These are phyloP conservation scores for Calycina marina DNA, from an alignment of 2,329 filamentous ascomycete species.

Conservation along the genomic window DNA sequence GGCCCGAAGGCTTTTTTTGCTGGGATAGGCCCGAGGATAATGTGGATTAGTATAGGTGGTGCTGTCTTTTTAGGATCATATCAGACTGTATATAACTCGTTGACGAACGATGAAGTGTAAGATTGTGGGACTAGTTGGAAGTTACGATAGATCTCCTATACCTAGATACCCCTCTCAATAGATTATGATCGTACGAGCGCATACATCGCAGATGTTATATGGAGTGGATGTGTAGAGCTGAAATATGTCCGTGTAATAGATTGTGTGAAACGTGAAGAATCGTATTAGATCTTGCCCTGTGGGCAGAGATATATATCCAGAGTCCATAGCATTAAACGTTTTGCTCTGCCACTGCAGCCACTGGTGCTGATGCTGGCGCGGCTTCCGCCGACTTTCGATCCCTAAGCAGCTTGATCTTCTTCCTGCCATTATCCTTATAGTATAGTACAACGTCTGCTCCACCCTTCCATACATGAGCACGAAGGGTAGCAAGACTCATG, in stretches of 20 bases:
- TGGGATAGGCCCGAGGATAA: conserved; percentile 66
- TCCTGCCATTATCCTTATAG: conserved; percentile 80
- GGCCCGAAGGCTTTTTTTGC: conserved; percentile 59
- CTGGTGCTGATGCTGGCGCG: background rate
- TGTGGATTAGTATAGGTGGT: conserved; percentile 91
- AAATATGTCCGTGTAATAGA: too few species aligned
- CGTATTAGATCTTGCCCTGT: too few species aligned
- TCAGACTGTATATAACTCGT: conserved; percentile 69
- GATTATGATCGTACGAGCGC: too few species aligned
- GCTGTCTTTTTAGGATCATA: conserved; percentile 92
- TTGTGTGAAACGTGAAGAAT: too few species aligned
- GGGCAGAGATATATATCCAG: too few species aligned
- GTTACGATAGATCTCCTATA: background rate
- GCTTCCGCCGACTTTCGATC: background rate
- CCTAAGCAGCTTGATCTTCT: conserved; percentile 12
- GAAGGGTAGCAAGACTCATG: conserved; percentile 88
- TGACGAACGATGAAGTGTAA: conserved; percentile 25
- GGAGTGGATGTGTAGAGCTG: too few species aligned
- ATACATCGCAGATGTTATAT: too few species aligned
- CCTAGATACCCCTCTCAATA: background rate
- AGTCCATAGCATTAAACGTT: too few species aligned
- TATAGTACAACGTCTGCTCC: conserved; percentile 83
- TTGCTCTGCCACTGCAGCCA: background rate
- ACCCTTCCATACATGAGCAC: conserved; percentile 85
- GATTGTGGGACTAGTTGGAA: background rate